Evolutionary conservation across 345 rosid species (phyloP), one percentile per base, ranked within the genome.

Genomic region (Gossypium turneri): DNA sequence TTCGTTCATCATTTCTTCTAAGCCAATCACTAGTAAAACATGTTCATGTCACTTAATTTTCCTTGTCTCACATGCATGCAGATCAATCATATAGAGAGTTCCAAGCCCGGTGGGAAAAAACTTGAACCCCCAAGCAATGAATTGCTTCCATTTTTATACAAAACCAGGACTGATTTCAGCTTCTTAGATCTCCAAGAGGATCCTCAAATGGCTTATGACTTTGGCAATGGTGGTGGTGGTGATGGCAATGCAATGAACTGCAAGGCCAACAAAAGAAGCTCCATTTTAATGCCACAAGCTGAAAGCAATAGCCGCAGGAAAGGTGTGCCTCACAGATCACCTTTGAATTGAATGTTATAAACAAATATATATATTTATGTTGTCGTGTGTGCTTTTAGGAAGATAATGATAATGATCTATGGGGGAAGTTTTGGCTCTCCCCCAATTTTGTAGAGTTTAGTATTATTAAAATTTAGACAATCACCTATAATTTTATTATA

Each of bases 251-350:
- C 7, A 34, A 34, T 34, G 41, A 59, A 59, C 73, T 24, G 27
- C 9, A 59, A 59, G 38, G 17, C 41, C 38, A 81, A 76, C 48
- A 64, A 62, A n/a, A 75, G 87, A 73, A 80, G 81, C 63, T 69
- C 73, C 77, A 58, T 76, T 70, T 43, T 78, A 19, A 63, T 79
- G 19, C 75, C 80, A 52, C 61, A 79, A 63, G 62, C 66, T n/a
- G 60, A 74, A 15, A 24, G 73, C n/a, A 73, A 78, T 66, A 82
- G 71, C 75, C 87, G 89, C 79, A 77, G 89, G 61, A 88, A 88
- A 86, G 84, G 86, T 65, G 79, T 86, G 24, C 91, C 91, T 38
- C 83, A 72, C 51, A 84, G 89, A 76, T 84, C 91, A 17, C 91
- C 89, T 58, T 81, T 88, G 63, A 75, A 81, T 79, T 88, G 80